Evolutionary conservation across 2,329 filamentous ascomycete genomes (phyloP), one percentile per base, ranked within the genome.

Genomic region (Chalara sp.): DNA sequence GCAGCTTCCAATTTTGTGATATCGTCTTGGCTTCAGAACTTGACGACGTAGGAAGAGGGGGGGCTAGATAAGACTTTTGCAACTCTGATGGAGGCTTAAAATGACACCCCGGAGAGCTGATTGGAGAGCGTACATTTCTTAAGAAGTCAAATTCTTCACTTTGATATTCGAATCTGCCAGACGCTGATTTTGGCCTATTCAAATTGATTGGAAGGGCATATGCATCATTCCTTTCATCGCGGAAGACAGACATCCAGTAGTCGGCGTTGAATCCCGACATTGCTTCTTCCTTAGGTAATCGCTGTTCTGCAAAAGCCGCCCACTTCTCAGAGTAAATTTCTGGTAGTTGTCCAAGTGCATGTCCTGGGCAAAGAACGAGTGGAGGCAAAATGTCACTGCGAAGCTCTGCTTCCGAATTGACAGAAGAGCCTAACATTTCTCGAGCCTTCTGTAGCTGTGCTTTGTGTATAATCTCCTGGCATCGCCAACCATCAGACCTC

Each of bases 251-350:
- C 13, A 32, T 52, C 50, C 50, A 52, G 32, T 5, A 3, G 11
- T 49, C 41, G 12, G 50, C 46, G 42, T 52, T 29, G 28, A 52
- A 52, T 12, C 32, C 49, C 33, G 32, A 39, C 41, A 52, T 52
- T 37, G 50, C 50, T 45, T 48, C 46, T 31, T 48, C 50, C 33
- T 52, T 52, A 31, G 46, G n/a, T 13, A 52, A 41, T 46, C 50
- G 50, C 28, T 48, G 50, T 21, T 44, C 41, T 45, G 46, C 4
- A 30, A 48, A 52, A 11, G 21, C 7, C n/a, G 41, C 32, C 50
- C 50, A 52, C 31, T 41, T 52, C 40, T 52, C 46, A 32, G 46
- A 41, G 42, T 48, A 48, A 10, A 45, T 40, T 45, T 21, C 12
- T 6, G 50, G 50, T 40, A 52, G 40, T 30, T 45, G 12, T 41